Evolutionary conservation across 768 basidiomycete genomes (phyloP), one percentile per base, ranked within the genome.

Genomic region (Leccinum ochraceum): DNA sequence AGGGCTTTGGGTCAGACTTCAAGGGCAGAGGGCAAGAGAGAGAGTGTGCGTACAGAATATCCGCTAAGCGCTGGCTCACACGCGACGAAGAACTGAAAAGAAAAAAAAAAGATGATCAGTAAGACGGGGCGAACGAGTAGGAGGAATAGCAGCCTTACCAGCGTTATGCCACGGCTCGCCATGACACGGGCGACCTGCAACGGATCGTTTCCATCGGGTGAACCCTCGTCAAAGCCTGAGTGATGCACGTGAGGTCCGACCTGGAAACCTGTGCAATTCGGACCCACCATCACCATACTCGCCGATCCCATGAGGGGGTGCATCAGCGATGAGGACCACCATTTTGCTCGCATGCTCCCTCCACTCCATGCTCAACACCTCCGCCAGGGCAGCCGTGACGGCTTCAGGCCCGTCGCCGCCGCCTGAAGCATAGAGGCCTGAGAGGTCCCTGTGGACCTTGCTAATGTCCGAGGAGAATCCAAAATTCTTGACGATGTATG

Each of bases 401-500:
- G 95, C 96, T 74, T 98, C 96, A 0, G 96, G 96, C 0, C 96
- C 96, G 79, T 97, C 96, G 13, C 93, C 92, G 11, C 94, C 93
- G 14, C 94, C 94, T 11, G 88, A 89, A 32, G 94, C 94, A 76
- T 94, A 95, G 64, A 96, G 78, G 17, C 83, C 81, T 50, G 91
- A 89, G 46, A 98, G 80, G 72, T 95, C 84, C 66, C 82, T 86
- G 67, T 96, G 90, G 24, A 98, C 91, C 70, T 90, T 84, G 67
- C 83, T 81, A 66, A 96, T 95, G 71, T 96, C 91, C 11, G 92
- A 93, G 24, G 95, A 90, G 77, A 98, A 98, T 2, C 92, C 92
- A 81, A 95, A 94, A 72, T 91, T 95, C 80, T 90, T 94, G 69
- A 88, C 89, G 63, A 98, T 79, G 73, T 95, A 98, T 58, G 94